phyloP scores from a whole-genome alignment of 306 rosid genomes.

The Alnus glutinosa region DNA sequence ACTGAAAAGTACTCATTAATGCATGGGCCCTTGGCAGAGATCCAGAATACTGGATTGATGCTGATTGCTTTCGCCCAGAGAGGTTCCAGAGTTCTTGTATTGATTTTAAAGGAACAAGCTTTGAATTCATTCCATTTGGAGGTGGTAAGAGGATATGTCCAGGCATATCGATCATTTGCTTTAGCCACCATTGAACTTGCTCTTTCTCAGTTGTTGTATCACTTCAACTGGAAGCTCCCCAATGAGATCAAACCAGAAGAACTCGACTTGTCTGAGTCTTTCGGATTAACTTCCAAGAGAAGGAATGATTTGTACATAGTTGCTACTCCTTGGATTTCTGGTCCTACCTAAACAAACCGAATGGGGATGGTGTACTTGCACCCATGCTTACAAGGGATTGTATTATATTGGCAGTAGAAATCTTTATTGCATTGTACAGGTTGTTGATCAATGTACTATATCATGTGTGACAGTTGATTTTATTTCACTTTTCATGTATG shows the following conservation, averaged over 20 bases:
- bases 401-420: too few species aligned
- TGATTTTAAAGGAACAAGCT: neutral
- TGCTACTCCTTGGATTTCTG: neutral
- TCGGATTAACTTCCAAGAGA: neutral
- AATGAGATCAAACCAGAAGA: constrained; percentile 1
- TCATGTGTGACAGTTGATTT: too few species aligned
- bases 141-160: constrained; percentile 32
- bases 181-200: neutral
- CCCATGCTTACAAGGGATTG: too few species aligned
- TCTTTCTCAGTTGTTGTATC: constrained; percentile 13
- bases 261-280: constrained; percentile 13
- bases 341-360: too few species aligned
- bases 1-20: constrained; percentile 29
- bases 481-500: too few species aligned
- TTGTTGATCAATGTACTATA: too few species aligned
- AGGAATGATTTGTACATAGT: neutral
- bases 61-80: constrained; percentile 25
- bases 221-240: constrained; percentile 15
- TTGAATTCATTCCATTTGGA: constrained; percentile 22
- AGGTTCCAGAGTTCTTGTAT: neutral
- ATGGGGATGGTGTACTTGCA: too few species aligned
- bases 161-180: constrained; percentile 4
- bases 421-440: too few species aligned
- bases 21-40: constrained; percentile 49
- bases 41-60: constrained; percentile 26